phyloP scores from a whole-genome alignment of 2,329 filamentous ascomycete species.

The Pestalotiopsis sp. region DNA sequence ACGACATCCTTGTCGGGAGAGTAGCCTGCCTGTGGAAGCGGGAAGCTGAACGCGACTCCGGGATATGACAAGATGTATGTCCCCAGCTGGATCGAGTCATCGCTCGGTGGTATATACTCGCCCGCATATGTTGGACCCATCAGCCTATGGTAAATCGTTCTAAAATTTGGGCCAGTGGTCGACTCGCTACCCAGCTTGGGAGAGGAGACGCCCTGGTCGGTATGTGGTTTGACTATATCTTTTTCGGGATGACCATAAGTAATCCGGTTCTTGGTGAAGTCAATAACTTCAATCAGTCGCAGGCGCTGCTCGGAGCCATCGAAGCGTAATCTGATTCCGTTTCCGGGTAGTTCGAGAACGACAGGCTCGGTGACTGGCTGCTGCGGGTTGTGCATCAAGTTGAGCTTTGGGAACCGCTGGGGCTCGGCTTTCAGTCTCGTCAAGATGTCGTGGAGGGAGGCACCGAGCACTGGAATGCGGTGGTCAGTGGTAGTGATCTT shows the following conservation, averaged over 20 bases:
- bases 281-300: conserved; percentile 85
- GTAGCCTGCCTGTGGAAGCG: conserved; percentile 74
- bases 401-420: conserved; percentile 78
- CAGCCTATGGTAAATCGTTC: conserved; percentile 90
- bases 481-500: neutral
- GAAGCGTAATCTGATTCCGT: conserved; percentile 88
- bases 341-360: conserved; percentile 74
- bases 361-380: conserved; percentile 77
- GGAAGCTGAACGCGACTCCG: conserved; percentile 90
- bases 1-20: conserved; percentile 81
- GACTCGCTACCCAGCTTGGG: conserved; percentile 29
- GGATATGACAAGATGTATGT: conserved; percentile 93
- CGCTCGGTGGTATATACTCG: conserved; percentile 76
- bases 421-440: conserved; percentile 88
- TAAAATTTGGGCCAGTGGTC: conserved; percentile 72
- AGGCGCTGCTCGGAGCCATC: conserved; percentile 92
- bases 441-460: conserved; percentile 87
- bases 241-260: conserved; percentile 72
- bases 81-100: conserved; percentile 59
- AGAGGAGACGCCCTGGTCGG: conserved; percentile 27
- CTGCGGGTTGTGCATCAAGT: conserved; percentile 78
- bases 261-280: conserved; percentile 84
- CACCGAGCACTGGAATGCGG: conserved; percentile 70
- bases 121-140: conserved; percentile 93
- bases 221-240: conserved; percentile 68